These are phyloP conservation scores for Fonsecaea pugnacius DNA, from an alignment of 2,329 filamentous ascomycete genomes.

Conservation along the genomic window DNA sequence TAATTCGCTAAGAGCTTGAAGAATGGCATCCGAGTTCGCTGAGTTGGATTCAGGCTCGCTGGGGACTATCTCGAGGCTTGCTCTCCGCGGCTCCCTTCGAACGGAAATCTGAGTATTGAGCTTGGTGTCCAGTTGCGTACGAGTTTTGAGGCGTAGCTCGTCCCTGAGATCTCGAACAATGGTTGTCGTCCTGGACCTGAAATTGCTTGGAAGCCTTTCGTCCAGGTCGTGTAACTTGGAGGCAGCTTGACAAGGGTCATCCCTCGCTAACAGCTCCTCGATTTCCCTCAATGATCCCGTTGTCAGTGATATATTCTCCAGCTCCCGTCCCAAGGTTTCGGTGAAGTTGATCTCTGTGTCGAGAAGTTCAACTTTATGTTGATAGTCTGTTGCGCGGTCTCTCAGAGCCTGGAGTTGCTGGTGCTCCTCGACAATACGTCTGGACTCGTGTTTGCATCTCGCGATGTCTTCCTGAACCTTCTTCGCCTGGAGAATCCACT, in stretches of 20 bases:
- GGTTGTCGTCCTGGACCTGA: constrained; percentile 22
- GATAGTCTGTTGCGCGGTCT: constrained; percentile 65
- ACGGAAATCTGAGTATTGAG: constrained; percentile 27
- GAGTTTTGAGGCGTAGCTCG: constrained; percentile 30
- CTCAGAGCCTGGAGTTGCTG: constrained; percentile 69
- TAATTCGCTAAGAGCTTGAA: constrained; percentile 27
- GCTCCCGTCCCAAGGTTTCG: constrained; percentile 43
- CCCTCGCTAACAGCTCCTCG: constrained; percentile 24
- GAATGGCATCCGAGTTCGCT: constrained; percentile 22
- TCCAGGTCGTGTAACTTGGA: constrained; percentile 28
- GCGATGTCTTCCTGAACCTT: constrained; percentile 84
- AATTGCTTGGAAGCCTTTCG: constrained; percentile 2
- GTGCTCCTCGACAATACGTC: constrained; percentile 77
- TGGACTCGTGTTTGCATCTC: constrained; percentile 75
- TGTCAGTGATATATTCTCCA: constrained; percentile 22
- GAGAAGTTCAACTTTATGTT: constrained; percentile 59
- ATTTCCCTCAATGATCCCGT: constrained; percentile 28
- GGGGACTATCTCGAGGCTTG: constrained; percentile 20
- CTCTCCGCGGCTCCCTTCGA: constrained; percentile 19
- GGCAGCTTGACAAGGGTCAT: constrained; percentile 29
- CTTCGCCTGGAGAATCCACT: constrained; percentile 84
- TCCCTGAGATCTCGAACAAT: constrained; percentile 30
- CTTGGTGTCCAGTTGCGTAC: constrained; percentile 26
- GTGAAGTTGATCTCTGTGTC: constrained; percentile 65
- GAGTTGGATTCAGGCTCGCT: constrained; percentile 12